phyloP scores from a whole-genome alignment of 192 early-diverging fungal genomes.

The Coemansia sp. region DNA sequence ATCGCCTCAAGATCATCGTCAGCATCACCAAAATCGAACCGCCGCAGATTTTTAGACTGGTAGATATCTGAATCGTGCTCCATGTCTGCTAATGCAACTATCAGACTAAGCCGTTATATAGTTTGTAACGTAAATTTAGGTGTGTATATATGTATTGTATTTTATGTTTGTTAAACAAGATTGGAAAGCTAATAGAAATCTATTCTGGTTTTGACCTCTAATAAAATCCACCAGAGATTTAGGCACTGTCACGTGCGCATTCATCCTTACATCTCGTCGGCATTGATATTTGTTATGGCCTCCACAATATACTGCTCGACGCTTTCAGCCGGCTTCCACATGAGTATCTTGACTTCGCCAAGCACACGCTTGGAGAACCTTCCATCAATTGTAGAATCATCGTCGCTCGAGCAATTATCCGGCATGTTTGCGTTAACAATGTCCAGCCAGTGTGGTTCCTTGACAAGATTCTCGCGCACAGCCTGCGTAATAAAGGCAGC shows the following conservation, averaged over 20 bases:
- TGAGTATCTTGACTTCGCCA: constrained; percentile 44
- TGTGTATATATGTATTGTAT: not conserved
- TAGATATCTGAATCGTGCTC: not conserved
- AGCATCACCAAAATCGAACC: constrained; percentile 16
- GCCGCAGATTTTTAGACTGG: not conserved
- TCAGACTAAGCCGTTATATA: not conserved
- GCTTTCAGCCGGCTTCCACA: constrained; percentile 43
- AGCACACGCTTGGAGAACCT: constrained; percentile 31
- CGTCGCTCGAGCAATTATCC: not conserved
- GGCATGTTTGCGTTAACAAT: constrained; percentile 25
- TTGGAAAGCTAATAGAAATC: no score
- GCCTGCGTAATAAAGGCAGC: constrained; percentile 68
- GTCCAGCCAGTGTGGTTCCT: constrained; percentile 30
- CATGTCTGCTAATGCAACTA: not conserved
- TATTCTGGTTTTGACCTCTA: no score
- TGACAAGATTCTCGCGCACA: constrained; percentile 54
- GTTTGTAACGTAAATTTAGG: not conserved
- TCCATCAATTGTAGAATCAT: constrained; percentile 10
- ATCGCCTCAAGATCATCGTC: constrained; percentile 41
- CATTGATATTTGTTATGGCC: constrained; percentile 31
- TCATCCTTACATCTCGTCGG: constrained; percentile 28
- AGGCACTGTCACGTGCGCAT: not conserved
- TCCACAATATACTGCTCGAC: constrained; percentile 53
- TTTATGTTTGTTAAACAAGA: not conserved
- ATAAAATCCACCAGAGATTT: no score